Base-by-base conservation (phyloP, 106 monocot species). In the Dendrobium nobile region DNA sequence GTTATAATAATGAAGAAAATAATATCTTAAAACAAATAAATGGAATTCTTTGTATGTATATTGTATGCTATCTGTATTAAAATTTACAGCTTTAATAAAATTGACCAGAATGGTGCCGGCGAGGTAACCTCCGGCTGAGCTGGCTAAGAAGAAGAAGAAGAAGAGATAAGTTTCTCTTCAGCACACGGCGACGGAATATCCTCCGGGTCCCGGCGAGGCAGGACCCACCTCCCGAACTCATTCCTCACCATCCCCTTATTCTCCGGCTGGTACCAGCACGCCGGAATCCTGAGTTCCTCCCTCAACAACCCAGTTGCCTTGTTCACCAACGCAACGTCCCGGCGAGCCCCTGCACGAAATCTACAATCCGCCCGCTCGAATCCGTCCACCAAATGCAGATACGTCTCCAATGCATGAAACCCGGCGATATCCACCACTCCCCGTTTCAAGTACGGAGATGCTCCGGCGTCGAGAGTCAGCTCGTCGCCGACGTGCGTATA, bases 311-410 rank as follows among this genome's bases (percentile, higher is more conserved):
- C 93, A 0, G 55, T 42, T 0, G 75, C 76, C 85, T 94, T 94
- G 81, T 94, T 94, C 82, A 94, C 91, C 81, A 94, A 77, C 24
- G 89, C 89, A 44, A 87, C 61, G 40, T 94, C 92, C 78, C 94
- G 82, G 59, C 82, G 82, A 43, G 88, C 90, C 19, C 42, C 59
- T 1, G 28, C 11, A 59, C 89, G 51, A 77, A 88, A 91, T 61
- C 61, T 88, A 13, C 73, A 73, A 8, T 54, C 80, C 16, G 54
- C 9, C 78, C 82, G 67, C 33, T 81, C 31, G 74, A 77, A 80
- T 2, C 89, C 94, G 54, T 91, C 92, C 13, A 92, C 84, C 44
- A 90, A 78, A 78, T 94, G 94, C 72, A 92, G 67, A 84, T 94
- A 94, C 0, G 87, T 86, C 85, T 94, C 94, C 40, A 94, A 74